Percentiles rank a stretch among this genome's conserved stretches.
These are phyloP conservation scores for Prillingera fragicola DNA, from an alignment of 1,284 basidiomycete species.

Conservation along the genomic window DNA sequence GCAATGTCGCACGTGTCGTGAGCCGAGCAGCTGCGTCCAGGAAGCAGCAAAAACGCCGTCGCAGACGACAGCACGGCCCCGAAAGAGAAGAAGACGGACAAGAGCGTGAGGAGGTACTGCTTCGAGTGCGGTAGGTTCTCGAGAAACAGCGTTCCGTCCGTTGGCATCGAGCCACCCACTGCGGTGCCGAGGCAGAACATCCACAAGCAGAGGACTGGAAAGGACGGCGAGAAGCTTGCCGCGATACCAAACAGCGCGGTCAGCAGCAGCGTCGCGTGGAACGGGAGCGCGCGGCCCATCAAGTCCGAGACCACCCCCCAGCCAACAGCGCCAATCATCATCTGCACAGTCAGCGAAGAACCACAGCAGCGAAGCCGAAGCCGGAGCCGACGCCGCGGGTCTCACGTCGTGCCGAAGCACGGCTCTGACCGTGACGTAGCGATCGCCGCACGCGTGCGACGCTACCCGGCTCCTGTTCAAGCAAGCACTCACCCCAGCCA, in stretches of 20 bases:
- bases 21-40: constrained; percentile 63
- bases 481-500: constrained; percentile 55
- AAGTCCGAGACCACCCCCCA: constrained; percentile 87
- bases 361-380: no score
- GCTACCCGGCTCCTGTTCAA: no score
- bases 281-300: constrained; percentile 77
- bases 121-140: constrained; percentile 90
- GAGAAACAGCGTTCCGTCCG: constrained; percentile 86
- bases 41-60: constrained; percentile 70
- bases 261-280: constrained; percentile 86
- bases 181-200: constrained; percentile 87
- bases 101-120: constrained; percentile 84
- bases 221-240: constrained; percentile 70
- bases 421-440: no score
- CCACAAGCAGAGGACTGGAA: constrained; percentile 64
- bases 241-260: constrained; percentile 84
- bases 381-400: no score
- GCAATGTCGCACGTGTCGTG: constrained; percentile 53
- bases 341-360: constrained; percentile 57
- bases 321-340: constrained; percentile 91
- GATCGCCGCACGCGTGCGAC: no score
- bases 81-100: constrained; percentile 93
- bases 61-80: constrained; percentile 79
- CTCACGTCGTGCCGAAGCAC: no score
- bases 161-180: constrained; percentile 83